Base-by-base conservation (phyloP, 306 rosid species). In the Malus fusca region DNA sequence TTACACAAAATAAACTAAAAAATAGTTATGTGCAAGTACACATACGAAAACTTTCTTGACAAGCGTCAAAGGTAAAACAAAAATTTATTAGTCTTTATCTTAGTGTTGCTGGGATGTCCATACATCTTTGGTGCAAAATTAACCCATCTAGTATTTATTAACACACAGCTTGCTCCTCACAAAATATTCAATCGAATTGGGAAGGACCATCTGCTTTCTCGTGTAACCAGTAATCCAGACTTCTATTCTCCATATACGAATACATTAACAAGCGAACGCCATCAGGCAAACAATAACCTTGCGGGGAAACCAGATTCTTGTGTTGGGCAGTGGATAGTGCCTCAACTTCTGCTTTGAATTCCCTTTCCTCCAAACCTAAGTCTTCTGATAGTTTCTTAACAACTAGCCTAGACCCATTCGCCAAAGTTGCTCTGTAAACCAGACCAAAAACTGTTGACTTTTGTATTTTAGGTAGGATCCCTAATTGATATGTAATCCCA, bases 351-450 rank as follows among this genome's bases (percentile, higher is more conserved):
- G 98, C 98, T 82, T 83, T 86, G 51, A 93, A 93, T 82, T 93
- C 98, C 89, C 98, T 90, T 72, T 93, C 98, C 92, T 91, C 90
- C 31, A 91, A 86, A 62, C 97, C 98, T 83, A 88, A 68, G 81
- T 93, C 97, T 72, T 96, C 98, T 67, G 98, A 93, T 76, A 90
- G 97, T 71, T 90, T 93, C 87, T 93, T 93, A 79, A 93, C 86
- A 75, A 97, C 98, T 62, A 93, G 77, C 22, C 71, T 86, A 28
- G 85, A 86, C 75, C 97, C 98, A 74, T 90, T 78, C 35, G 88
- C 84, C 67, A 93, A 80, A 22, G 85, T 88, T 79, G 98, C 98
- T 77, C 87, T 93, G 78, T 91, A 93, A 81, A 93, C 98, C 88
- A 93, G 85, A 74, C 98, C 98, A 78, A 91, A 93, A 63, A n/a